phyloP scores from a whole-genome alignment of 148 eudicot species.

The Chenopodium suecicum region DNA sequence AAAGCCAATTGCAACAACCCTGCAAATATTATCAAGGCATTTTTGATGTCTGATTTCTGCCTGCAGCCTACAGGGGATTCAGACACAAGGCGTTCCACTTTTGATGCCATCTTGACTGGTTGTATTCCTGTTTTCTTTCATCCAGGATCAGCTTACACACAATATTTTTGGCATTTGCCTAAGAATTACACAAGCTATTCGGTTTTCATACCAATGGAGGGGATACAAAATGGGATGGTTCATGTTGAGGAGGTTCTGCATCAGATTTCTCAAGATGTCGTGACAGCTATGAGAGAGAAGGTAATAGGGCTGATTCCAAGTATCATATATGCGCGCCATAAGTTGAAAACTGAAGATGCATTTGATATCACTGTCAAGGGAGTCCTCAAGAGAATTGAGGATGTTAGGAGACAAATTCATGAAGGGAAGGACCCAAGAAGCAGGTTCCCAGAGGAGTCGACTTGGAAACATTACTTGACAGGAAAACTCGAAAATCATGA shows the following conservation, averaged over 20 bases:
- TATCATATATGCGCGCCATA: conserved; percentile 25
- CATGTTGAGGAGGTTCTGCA: conserved; percentile 27
- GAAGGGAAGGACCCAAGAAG: conserved; percentile 25
- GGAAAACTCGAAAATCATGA: conserved; percentile 22
- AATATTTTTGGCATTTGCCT: conserved; percentile 48
- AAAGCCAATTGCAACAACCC: conserved; percentile 13
- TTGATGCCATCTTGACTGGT: conserved; percentile 44
- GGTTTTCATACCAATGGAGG: conserved; percentile 27
- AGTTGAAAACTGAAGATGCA: conserved; percentile 31
- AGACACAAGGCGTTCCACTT: conserved; percentile 35
- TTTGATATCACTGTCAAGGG: conserved; percentile 28
- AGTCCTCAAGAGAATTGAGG: conserved; percentile 26
- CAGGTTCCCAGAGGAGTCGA: conserved; percentile 20
- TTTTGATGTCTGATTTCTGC: conserved; percentile 32
- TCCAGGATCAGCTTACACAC: conserved; percentile 30
- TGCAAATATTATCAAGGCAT: conserved; percentile 15
- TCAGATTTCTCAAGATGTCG: conserved; percentile 12
- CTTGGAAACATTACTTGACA: conserved; percentile 26
- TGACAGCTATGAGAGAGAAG: conserved; percentile 31
- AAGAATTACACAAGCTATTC: conserved; percentile 38
- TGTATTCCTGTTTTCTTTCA: conserved; percentile 42
- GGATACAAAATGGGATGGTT: conserved; percentile 17
- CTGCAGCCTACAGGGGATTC: conserved; percentile 39
- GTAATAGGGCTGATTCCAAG: conserved; percentile 36
- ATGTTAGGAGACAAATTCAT: conserved; percentile 3